Evolutionary conservation across 1,139 yeast genomes (phyloP).

Genomic region (Pichia terricola): DNA sequence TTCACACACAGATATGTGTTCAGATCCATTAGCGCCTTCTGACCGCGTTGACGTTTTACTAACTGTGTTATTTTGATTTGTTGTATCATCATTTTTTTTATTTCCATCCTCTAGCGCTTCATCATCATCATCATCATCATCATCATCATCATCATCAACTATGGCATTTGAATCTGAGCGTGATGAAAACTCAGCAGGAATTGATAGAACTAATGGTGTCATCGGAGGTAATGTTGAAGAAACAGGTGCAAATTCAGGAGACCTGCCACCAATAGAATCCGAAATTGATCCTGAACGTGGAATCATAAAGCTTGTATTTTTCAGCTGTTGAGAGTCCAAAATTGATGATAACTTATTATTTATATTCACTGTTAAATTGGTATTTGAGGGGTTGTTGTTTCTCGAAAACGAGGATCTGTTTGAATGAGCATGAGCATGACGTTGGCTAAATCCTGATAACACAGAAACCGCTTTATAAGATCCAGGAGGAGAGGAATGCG

Average conservation of each 20-base stretch:
- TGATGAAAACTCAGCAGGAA: constrained; percentile 13
- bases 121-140: constrained; percentile 8
- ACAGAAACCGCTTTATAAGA: constrained; percentile 17
- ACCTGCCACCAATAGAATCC: constrained; percentile 22
- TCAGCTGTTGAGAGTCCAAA: not conserved
- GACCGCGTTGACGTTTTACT: no score
- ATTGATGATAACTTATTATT: not conserved
- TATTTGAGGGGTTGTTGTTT: not conserved
- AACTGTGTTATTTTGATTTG: no score
- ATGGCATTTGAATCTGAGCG: constrained; percentile 9
- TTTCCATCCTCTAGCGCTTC: no score
- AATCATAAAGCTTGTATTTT: no score
- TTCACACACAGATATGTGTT: no score
- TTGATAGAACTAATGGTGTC: constrained; percentile 25
- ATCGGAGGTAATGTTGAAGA: constrained; percentile 25
- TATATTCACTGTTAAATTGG: not conserved
- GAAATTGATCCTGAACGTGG: constrained; percentile 13
- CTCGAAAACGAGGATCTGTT: not conserved
- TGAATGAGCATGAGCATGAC: no score
- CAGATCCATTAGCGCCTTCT: no score
- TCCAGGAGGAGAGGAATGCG: constrained; percentile 43
- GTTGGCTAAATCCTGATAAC: no score
- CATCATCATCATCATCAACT: constrained; percentile 9
- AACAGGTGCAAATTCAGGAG: constrained; percentile 26
- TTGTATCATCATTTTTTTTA: no score